Conservation (phyloP, 1,284 basidiomycete species). For the Cryptococcus neoformans region DNA sequence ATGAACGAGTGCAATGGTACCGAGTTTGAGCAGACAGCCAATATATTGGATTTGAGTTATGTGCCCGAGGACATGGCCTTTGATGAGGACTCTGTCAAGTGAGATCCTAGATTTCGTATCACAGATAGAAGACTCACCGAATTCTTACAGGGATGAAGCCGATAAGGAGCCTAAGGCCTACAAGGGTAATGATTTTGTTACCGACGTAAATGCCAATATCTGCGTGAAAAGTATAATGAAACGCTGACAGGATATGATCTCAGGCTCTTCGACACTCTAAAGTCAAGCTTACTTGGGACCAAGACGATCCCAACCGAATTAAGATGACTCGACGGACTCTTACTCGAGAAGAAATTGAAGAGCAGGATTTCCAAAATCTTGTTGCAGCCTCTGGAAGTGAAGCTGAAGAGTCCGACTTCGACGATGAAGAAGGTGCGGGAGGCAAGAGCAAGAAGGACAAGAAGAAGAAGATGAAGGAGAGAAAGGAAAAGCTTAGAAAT, state of each 20-base stretch:
- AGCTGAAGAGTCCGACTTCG: constrained; percentile 51
- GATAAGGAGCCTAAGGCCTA: constrained; percentile 65
- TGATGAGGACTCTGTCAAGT: constrained; percentile 69
- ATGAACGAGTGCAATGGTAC: constrained; percentile 88
- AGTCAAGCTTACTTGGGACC: constrained; percentile 98
- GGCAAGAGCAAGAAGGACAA: constrained; percentile 45
- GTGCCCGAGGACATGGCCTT: constrained; percentile 92
- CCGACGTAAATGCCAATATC: constrained; percentile 63
- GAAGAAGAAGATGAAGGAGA: constrained; percentile 49
- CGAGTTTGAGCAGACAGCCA: constrained; percentile 95
- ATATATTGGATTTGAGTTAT: constrained; percentile 91
- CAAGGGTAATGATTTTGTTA: constrained; percentile 86
- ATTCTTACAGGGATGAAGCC: constrained; percentile 68
- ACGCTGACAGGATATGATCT: neutral
- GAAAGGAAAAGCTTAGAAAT: constrained; percentile 63
- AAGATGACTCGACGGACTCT: constrained; percentile 74
- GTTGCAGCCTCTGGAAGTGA: constrained; percentile 68
- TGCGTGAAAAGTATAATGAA: neutral
- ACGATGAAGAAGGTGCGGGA: constrained; percentile 35
- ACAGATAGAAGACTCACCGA: neutral
- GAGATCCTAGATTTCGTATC: neutral
- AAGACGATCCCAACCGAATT: constrained; percentile 87
- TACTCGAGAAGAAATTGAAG: constrained; percentile 79
- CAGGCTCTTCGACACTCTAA: constrained; percentile 97
- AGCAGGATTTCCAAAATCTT: constrained; percentile 80